phyloP scores from a whole-genome alignment of 441 rosid species.

The Kokia cookei region DNA sequence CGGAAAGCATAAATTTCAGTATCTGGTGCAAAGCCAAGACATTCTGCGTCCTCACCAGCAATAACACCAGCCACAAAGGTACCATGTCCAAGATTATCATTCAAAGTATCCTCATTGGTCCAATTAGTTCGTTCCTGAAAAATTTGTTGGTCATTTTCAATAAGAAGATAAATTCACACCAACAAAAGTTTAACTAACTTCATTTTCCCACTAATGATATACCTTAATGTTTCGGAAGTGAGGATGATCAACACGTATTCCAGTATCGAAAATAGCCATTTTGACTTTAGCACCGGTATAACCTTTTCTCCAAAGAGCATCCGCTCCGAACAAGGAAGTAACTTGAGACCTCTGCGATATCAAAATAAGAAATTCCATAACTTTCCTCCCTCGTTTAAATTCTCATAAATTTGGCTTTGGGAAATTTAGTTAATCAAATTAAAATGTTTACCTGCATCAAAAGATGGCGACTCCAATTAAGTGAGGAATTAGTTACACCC shows the following conservation, averaged over 20 bases:
- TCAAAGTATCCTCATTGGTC: conserved; percentile 95
- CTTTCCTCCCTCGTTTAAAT: background rate
- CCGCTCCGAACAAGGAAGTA: conserved; percentile 96
- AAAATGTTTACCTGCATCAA: conserved; percentile 45
- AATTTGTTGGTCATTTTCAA: background rate
- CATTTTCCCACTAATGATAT: background rate
- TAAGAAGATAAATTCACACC: no score
- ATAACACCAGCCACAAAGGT: conserved; percentile 99
- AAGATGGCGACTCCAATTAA: conserved; percentile 79
- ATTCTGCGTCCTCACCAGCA: conserved; percentile 83
- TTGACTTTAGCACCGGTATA: conserved; percentile 86
- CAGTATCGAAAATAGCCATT: conserved; percentile 99
- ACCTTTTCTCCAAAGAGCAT: conserved; percentile 85
- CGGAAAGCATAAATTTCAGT: conserved; percentile 95
- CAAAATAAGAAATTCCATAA: conserved; percentile 1
- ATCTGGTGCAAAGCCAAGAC: conserved; percentile 98
- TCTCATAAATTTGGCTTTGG: background rate
- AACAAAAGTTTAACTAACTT: background rate
- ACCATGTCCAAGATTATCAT: conserved; percentile 99
- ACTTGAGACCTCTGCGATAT: conserved; percentile 71
- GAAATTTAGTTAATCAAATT: background rate
- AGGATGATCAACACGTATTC: conserved; percentile 90
- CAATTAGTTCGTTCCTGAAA: conserved; percentile 97
- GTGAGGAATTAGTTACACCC: conserved; percentile 50
- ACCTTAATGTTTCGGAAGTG: conserved; percentile 98